phyloP scores from a whole-genome alignment of 768 basidiomycete genomes.

The Mrakia frigida region DNA sequence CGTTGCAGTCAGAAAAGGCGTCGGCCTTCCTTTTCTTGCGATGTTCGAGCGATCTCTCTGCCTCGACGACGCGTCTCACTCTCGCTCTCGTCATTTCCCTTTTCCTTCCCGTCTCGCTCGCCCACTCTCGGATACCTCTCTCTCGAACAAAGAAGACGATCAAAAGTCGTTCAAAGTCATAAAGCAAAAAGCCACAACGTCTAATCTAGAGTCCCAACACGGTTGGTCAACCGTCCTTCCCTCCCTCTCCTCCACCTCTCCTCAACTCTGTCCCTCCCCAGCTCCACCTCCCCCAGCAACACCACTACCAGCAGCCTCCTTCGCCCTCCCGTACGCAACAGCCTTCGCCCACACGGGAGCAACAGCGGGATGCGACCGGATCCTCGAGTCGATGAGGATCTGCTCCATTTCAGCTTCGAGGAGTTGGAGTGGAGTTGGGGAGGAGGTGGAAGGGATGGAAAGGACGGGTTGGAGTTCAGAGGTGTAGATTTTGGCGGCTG shows the following conservation, averaged over 20 bases:
- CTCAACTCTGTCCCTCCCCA: background rate
- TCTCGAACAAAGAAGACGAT: no score
- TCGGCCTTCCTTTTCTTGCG: no score
- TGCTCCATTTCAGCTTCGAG: slow-evolving; percentile 19
- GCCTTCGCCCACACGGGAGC: slow-evolving; percentile 26
- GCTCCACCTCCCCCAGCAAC: background rate
- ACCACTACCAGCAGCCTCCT: background rate
- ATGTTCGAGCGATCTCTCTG: no score
- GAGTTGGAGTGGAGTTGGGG: background rate
- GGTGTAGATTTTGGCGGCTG: slow-evolving; percentile 17
- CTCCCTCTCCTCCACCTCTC: background rate
- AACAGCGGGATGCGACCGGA: slow-evolving; percentile 28
- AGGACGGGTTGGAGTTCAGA: slow-evolving; percentile 16
- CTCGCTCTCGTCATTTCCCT: no score
- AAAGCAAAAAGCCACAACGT: background rate
- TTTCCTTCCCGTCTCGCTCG: no score
- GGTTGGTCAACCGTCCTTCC: no score
- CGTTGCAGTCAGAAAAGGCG: no score
- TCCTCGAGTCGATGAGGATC: slow-evolving; percentile 26
- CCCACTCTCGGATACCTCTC: no score
- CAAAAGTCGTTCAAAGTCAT: background rate
- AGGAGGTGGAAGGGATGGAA: background rate
- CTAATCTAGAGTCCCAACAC: background rate
- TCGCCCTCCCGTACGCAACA: background rate
- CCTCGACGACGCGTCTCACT: no score